Base-by-base conservation (phyloP, 2,329 filamentous ascomycete species). In the Cladophialophora yegresii region DNA sequence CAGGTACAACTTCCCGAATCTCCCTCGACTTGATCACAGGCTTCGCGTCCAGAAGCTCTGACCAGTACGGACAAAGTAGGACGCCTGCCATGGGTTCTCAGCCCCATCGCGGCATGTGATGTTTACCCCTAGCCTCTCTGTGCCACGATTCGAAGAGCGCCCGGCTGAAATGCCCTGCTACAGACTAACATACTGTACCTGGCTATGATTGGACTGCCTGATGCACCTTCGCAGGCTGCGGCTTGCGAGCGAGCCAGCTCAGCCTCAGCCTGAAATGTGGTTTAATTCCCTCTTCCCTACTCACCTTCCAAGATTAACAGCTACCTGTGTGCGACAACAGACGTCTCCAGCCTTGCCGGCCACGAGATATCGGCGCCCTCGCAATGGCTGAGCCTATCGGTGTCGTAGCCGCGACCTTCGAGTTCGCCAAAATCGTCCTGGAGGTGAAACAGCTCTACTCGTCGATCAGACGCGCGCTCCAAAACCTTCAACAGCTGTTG, bases 331-430 rank as follows among this genome's bases (percentile, higher is more conserved):
- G n/a, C 13, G n/a, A 43, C 36, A 7, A 20, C 6, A n/a, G 36
- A n/a, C 16, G 36, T 54, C 51, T 30, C n/a, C 30, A 9, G 20
- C 9, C 22, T 22, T 33, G 28, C 8, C 51, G 28, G 51, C 26
- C 36, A 43, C 36, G 36, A 43, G 36, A 43, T 43, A 43, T 43
- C 16, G 16, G 6, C 5, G 5, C 16, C 36, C 8, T 43, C 13
- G 13, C 16, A n/a, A 64, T 64, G 62, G 62, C 62, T 33, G 62
- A 61, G 58, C 20, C 43, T 20, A 32, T 64, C 26, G 62, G 57
- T 23, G 54, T 61, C 33, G 62, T 64, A n/a, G 62, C 62, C 16
- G 62, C 62, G 20, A 13, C 62, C 2, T 8, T 64, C 10, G 57
- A 64, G 51, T 64, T 64, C 20, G 54, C 16, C 12, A 61, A 54